These are phyloP conservation scores for Neoarthrinium moseri DNA, from an alignment of 2,329 filamentous ascomycete species.

Conservation along the genomic window DNA sequence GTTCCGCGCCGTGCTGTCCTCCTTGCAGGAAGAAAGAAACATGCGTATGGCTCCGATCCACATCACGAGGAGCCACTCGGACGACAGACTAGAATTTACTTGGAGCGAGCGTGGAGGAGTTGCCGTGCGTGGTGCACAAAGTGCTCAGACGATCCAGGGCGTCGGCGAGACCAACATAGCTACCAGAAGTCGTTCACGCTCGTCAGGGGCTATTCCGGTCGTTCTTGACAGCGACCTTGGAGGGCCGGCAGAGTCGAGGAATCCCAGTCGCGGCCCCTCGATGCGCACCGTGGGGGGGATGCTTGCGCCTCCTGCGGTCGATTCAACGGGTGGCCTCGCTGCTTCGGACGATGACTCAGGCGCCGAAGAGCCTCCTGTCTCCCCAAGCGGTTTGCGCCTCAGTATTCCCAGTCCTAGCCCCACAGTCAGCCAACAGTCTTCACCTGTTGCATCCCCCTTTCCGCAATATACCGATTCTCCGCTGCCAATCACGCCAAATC, in stretches of 20 bases:
- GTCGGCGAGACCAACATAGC: slow-evolving; percentile 13
- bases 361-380: slow-evolving; percentile 11
- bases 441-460: slow-evolving; percentile 60
- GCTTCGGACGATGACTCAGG: slow-evolving; percentile 16
- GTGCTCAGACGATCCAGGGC: slow-evolving; percentile 16
- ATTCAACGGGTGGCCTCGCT: slow-evolving; percentile 14
- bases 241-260: slow-evolving; percentile 30
- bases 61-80: slow-evolving; percentile 67
- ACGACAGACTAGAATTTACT: slow-evolving; percentile 42
- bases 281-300: slow-evolving; percentile 28
- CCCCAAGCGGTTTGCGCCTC: slow-evolving; percentile 33
- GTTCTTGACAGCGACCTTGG: slow-evolving; percentile 39
- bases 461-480: slow-evolving; percentile 65
- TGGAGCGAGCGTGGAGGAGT: not conserved
- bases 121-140: slow-evolving; percentile 12
- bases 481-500: slow-evolving; percentile 38
- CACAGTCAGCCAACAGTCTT: slow-evolving; percentile 43
- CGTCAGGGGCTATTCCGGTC: slow-evolving; percentile 41
- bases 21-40: slow-evolving; percentile 78
- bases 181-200: slow-evolving; percentile 42
- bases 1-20: slow-evolving; percentile 87
- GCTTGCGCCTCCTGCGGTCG: slow-evolving; percentile 28
- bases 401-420: slow-evolving; percentile 46
- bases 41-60: slow-evolving; percentile 69
- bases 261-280: slow-evolving; percentile 15